Evolutionary conservation across 306 rosid genomes (phyloP).

Genomic region (Quercus mongolica): DNA sequence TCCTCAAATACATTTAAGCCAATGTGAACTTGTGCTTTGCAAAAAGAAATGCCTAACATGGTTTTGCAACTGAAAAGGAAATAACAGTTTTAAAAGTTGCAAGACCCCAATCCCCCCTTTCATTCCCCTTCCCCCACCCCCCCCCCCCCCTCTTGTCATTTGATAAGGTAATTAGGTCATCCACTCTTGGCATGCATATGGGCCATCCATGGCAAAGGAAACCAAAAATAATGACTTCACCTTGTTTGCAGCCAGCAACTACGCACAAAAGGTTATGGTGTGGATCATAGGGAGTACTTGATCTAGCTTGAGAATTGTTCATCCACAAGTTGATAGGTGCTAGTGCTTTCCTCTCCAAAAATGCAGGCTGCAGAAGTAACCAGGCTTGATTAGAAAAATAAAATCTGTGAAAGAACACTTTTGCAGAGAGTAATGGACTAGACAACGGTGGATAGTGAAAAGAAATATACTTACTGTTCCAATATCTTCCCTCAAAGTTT

Average conservation of each 20-base stretch:
- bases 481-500: slow-evolving; percentile 54
- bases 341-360: slow-evolving; percentile 57
- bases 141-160: background rate
- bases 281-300: slow-evolving; percentile 97
- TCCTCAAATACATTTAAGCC: background rate
- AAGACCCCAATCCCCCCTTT: background rate
- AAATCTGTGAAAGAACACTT: slow-evolving; percentile 1
- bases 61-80: background rate
- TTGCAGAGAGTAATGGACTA: slow-evolving; percentile 1
- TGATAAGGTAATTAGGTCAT: background rate
- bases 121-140: no score
- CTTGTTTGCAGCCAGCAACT: slow-evolving; percentile 87
- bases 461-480: slow-evolving; percentile 44
- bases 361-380: slow-evolving; percentile 53
- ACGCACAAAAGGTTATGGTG: slow-evolving; percentile 84
- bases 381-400: slow-evolving; percentile 7
- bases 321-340: slow-evolving; percentile 87
- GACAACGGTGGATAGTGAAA: slow-evolving; percentile 10
- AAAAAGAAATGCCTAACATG: background rate
- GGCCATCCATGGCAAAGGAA: slow-evolving; percentile 3
- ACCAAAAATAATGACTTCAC: slow-evolving; percentile 31
- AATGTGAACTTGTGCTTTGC: background rate
- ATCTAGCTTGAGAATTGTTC: slow-evolving; percentile 80
- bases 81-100: background rate
- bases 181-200: background rate